Evolutionary conservation across 75 land plant genomes (phyloP).

Genomic region (Picea glauca): DNA sequence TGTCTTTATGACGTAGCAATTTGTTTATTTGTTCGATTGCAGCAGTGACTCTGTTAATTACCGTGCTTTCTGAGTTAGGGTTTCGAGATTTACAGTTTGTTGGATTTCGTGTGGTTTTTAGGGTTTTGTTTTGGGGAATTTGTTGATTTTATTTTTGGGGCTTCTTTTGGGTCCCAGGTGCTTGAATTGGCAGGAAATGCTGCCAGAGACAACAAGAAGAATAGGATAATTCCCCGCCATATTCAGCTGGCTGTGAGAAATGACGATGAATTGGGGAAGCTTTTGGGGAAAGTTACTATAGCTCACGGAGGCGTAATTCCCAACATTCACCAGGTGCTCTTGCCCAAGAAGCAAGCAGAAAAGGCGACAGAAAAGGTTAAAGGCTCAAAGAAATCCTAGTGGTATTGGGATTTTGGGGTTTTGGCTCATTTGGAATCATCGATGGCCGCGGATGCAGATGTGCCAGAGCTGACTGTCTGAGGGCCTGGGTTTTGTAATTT

Average conservation of each 20-base stretch:
- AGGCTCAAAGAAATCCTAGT: no score
- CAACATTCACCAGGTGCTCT: constrained; percentile 10
- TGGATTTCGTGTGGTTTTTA: no score
- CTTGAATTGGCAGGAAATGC: constrained; percentile 19
- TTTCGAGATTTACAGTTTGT: background rate
- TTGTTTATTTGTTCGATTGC: no score
- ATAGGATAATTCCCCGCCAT: constrained; percentile 14
- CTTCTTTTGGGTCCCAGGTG: background rate
- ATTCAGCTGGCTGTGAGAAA: constrained; percentile 21
- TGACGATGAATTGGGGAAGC: constrained; percentile 19
- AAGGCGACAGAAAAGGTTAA: background rate
- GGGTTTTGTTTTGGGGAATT: no score
- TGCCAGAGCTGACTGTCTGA: no score
- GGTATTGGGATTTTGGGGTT: no score
- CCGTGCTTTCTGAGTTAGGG: background rate
- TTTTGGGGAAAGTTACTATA: constrained; percentile 8
- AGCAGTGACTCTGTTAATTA: background rate
- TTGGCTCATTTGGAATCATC: no score
- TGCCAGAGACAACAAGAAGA: constrained; percentile 21
- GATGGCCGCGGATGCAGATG: no score
- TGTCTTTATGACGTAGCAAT: background rate
- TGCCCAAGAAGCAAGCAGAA: constrained; percentile 10
- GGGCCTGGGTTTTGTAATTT: no score
- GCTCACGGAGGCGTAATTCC: constrained; percentile 11
- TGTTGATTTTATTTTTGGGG: background rate